Conservation (phyloP, 306 rosid genomes). For the Argentina anserina region DNA sequence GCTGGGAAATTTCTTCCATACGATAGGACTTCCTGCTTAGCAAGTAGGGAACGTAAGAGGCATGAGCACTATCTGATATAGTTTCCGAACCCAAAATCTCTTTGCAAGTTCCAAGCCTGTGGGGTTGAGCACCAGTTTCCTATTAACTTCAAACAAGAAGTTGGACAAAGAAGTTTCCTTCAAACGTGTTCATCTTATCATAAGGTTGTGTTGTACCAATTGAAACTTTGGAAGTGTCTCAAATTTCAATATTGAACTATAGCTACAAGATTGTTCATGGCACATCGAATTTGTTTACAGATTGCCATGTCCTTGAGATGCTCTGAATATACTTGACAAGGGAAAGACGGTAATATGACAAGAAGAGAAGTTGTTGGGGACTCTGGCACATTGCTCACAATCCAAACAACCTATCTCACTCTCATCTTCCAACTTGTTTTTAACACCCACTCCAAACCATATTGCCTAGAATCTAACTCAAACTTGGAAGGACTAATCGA, state of each 20-base stretch:
- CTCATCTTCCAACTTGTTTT: neutral
- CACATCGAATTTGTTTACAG: neutral
- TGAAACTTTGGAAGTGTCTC: neutral
- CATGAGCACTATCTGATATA: no score
- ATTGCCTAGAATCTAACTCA: neutral
- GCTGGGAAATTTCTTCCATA: neutral
- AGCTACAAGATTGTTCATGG: neutral
- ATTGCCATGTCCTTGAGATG: neutral
- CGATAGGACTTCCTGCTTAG: neutral
- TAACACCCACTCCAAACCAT: neutral
- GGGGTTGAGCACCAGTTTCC: neutral
- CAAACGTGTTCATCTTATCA: neutral
- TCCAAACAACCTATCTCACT: neutral
- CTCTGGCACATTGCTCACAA: neutral
- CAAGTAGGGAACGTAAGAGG: no score
- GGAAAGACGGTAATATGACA: neutral
- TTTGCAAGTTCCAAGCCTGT: neutral
- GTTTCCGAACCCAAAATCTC: no score
- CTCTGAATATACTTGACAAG: neutral
- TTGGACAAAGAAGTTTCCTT: neutral
- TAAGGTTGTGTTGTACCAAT: neutral
- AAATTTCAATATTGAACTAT: neutral
- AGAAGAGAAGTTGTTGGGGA: neutral
- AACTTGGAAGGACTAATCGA: neutral
- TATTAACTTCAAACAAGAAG: neutral